A percentile compares a stretch with the other conserved stretches of the same genome.
Conservation (phyloP, 108 stramenopile genomes). For the Pinguiococcus pyrenoidosus region DNA sequence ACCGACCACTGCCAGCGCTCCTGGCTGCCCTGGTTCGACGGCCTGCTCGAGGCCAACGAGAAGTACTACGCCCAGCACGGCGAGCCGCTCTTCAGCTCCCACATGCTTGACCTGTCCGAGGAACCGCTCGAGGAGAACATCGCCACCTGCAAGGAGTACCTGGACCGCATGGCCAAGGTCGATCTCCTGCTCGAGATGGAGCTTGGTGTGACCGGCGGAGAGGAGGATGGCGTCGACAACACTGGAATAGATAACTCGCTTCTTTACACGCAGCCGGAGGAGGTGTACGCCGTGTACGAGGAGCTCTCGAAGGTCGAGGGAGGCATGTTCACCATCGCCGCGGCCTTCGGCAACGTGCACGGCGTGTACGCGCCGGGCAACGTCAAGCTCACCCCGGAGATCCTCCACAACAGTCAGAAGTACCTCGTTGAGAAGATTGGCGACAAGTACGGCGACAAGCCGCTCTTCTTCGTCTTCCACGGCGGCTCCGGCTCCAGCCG, state of each 20-base stretch:
- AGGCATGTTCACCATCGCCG: slow-evolving; percentile 84
- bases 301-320: slow-evolving; percentile 67
- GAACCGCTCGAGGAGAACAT: slow-evolving; percentile 94
- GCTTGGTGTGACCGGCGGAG: slow-evolving; percentile 90
- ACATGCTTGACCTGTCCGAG: slow-evolving; percentile 95
- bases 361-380: slow-evolving; percentile 96
- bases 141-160: slow-evolving; percentile 79
- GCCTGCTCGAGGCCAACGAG: slow-evolving; percentile 69
- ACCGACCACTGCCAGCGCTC: slow-evolving; percentile 91
- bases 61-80: slow-evolving; percentile 69
- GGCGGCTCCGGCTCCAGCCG: slow-evolving; percentile 82
- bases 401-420: slow-evolving; percentile 55
- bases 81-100: slow-evolving; percentile 76
- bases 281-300: slow-evolving; percentile 74
- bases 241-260: slow-evolving; percentile 66
- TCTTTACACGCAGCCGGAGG: slow-evolving; percentile 90
- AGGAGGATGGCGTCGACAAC: slow-evolving; percentile 94
- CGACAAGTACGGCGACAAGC: slow-evolving; percentile 58
- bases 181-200: slow-evolving; percentile 87
- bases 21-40: slow-evolving; percentile 90
- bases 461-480: slow-evolving; percentile 89
- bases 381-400: slow-evolving; percentile 68
- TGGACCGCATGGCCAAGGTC: slow-evolving; percentile 67
- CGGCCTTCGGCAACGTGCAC: slow-evolving; percentile 90
- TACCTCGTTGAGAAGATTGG: slow-evolving; percentile 84